phyloP scores from a whole-genome alignment of 2,329 filamentous ascomycete species.

The Tricladium varicosporioides region DNA sequence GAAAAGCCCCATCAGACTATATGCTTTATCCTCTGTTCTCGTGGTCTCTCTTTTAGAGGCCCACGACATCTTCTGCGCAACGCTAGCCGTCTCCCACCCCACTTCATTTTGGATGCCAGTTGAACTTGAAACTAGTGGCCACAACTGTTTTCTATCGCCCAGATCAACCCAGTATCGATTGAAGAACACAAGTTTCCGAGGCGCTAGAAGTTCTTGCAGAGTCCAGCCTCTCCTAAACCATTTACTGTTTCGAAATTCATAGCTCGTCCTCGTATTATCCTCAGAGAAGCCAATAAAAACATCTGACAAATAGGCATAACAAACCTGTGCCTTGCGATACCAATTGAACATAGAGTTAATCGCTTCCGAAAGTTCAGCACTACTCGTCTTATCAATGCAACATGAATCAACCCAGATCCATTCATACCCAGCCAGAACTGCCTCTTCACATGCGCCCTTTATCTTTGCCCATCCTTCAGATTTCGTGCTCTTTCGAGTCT shows the following conservation, averaged over 20 bases:
- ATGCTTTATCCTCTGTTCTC: constrained; percentile 32
- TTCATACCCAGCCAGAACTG: constrained; percentile 20
- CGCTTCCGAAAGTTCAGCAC: constrained; percentile 17
- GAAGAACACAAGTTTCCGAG: constrained; percentile 3
- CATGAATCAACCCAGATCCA: constrained; percentile 10
- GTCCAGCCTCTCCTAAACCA: constrained; percentile 9
- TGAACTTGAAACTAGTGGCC: neutral
- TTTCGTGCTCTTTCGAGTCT: too few relatives aligned
- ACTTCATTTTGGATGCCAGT: constrained; percentile 1
- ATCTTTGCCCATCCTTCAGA: constrained; percentile 28
- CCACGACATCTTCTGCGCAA: constrained; percentile 38
- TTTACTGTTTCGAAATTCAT: constrained; percentile 1
- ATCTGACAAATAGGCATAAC: constrained; percentile 9
- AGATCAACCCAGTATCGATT: neutral
- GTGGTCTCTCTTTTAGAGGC: constrained; percentile 33
- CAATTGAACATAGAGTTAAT: constrained; percentile 23
- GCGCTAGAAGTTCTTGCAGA: constrained; percentile 8
- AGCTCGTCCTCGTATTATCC: neutral
- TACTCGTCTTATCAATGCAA: constrained; percentile 22
- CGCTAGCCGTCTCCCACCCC: constrained; percentile 25
- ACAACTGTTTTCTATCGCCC: neutral
- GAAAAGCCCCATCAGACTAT: constrained; percentile 34
- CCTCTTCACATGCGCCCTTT: constrained; percentile 14
- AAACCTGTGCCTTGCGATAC: constrained; percentile 15
- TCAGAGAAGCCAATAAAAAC: neutral